phyloP scores from a whole-genome alignment of 2,329 filamentous ascomycete genomes.

The Cladobotryum protrusum region DNA sequence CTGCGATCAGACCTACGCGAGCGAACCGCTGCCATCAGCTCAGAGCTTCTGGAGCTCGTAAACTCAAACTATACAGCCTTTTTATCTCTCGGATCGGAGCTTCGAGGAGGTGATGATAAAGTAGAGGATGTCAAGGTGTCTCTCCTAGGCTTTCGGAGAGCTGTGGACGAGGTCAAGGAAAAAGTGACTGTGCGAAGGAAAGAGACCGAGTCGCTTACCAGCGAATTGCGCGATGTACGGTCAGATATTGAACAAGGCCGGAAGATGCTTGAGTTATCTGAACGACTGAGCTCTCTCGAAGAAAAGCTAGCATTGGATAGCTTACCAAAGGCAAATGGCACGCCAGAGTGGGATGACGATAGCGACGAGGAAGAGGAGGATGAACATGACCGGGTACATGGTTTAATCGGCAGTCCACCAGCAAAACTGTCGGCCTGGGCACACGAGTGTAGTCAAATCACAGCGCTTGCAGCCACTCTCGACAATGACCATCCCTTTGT shows the following conservation, averaged over 20 bases:
- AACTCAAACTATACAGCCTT: slow-evolving; percentile 95
- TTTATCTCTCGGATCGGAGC: slow-evolving; percentile 69
- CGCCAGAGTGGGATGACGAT: slow-evolving; percentile 28
- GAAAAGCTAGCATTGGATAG: slow-evolving; percentile 51
- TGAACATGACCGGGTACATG: slow-evolving; percentile 20
- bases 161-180: slow-evolving; percentile 66
- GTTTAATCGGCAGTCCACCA: slow-evolving; percentile 40
- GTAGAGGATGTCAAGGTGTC: slow-evolving; percentile 87
- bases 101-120: slow-evolving; percentile 83
- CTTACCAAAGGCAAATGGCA: slow-evolving; percentile 18
- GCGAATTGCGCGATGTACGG: slow-evolving; percentile 61
- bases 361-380: slow-evolving; percentile 37
- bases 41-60: slow-evolving; percentile 87
- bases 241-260: slow-evolving; percentile 55
- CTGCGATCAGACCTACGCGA: slow-evolving; percentile 79
- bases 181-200: slow-evolving; percentile 57
- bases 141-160: slow-evolving; percentile 75
- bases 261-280: slow-evolving; percentile 61
- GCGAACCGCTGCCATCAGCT: slow-evolving; percentile 69
- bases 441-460: slow-evolving; percentile 38
- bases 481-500: slow-evolving; percentile 45
- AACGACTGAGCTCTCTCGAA: slow-evolving; percentile 57
- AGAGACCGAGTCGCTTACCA: slow-evolving; percentile 57
- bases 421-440: slow-evolving; percentile 41
- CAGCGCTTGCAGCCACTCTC: slow-evolving; percentile 36